These are phyloP conservation scores for Clavaria fumosa DNA, from an alignment of 768 basidiomycete genomes.

Conservation along the genomic window DNA sequence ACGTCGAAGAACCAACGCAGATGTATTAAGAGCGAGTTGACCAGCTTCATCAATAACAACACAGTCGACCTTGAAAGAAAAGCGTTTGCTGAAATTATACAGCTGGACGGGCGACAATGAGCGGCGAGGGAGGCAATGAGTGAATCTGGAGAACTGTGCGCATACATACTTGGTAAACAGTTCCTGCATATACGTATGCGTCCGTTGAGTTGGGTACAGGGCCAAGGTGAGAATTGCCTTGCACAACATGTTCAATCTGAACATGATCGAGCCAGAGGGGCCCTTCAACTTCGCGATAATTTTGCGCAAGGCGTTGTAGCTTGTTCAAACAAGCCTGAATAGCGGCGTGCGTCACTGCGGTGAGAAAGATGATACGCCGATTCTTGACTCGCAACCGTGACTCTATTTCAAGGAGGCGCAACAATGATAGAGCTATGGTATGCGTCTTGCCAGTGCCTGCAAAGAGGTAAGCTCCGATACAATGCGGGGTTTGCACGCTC, in stretches of 20 bases:
- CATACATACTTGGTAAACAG: slow-evolving; percentile 28
- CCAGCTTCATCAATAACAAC: slow-evolving; percentile 37
- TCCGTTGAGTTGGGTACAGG: slow-evolving; percentile 18
- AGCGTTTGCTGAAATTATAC: slow-evolving; percentile 30
- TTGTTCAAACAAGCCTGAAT: slow-evolving; percentile 34
- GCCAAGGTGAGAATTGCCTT: slow-evolving; percentile 25
- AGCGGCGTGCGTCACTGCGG: slow-evolving; percentile 38
- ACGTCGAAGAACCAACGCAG: slow-evolving; percentile 30
- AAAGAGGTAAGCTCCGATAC: not conserved
- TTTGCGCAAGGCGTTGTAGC: slow-evolving; percentile 21
- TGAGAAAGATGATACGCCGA: slow-evolving; percentile 29
- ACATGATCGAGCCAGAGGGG: slow-evolving; percentile 31
- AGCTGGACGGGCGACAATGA: slow-evolving; percentile 21
- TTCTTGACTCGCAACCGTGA: slow-evolving; percentile 16
- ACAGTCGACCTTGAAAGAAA: slow-evolving; percentile 26
- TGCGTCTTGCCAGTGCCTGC: slow-evolving; percentile 39
- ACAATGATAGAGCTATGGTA: slow-evolving; percentile 30
- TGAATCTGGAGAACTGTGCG: not conserved
- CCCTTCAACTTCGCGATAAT: slow-evolving; percentile 23
- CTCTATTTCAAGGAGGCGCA: slow-evolving; percentile 30
- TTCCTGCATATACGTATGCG: slow-evolving; percentile 29
- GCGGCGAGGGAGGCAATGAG: no score
- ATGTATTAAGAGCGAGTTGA: slow-evolving; percentile 30
- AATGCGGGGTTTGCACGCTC: slow-evolving; percentile 4
- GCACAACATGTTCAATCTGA: slow-evolving; percentile 25